Evolutionary conservation across 345 rosid species (phyloP), one percentile per base, ranked within the genome.

Genomic region (Pistacia vera): DNA sequence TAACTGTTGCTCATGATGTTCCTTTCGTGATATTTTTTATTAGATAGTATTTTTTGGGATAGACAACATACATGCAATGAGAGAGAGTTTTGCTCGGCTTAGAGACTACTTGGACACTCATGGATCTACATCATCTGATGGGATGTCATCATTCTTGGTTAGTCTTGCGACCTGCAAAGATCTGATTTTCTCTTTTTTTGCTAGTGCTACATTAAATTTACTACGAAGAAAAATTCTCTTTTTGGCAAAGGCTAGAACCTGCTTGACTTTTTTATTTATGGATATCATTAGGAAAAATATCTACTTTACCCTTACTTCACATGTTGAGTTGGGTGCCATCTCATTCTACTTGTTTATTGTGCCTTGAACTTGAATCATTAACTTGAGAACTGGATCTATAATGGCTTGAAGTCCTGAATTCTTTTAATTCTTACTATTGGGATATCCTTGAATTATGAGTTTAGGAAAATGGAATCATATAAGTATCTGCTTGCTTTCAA

Each of bases 51-150:
- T 94, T 82, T 88, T 96, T 88, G 99, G 99, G 77, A 96, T 96
- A 81, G 99, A 96, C 87, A 96, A 94, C 83, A 94, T 96, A 81
- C 98, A 96, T 85, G 94, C 98, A 67, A 96, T 96, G 98, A 85
- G 99, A 81, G 99, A 96, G 70, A 93, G 98, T 87, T 91, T 96
- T 80, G 86, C 91, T 79, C 93, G 99, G 85, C 92, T 96, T 83
- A 84, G 98, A 84, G 98, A 96, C 77, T 96, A 96, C 80, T 78
- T 96, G 82, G 99, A 96, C 93, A 91, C 95, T 81, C 87, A 96
- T 74, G 99, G 99, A 72, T 85, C 93, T 25, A 82, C 97, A 51
- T 93, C 98, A 71, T 96, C 99, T 56, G 99, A 96, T 85, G 98
- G 99, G 82, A 91, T 86, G 81, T 94, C 97, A 52, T 96, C 99